These are phyloP conservation scores for Candida sithepensis DNA, from an alignment of 805 yeast genomes.

Conservation along the genomic window DNA sequence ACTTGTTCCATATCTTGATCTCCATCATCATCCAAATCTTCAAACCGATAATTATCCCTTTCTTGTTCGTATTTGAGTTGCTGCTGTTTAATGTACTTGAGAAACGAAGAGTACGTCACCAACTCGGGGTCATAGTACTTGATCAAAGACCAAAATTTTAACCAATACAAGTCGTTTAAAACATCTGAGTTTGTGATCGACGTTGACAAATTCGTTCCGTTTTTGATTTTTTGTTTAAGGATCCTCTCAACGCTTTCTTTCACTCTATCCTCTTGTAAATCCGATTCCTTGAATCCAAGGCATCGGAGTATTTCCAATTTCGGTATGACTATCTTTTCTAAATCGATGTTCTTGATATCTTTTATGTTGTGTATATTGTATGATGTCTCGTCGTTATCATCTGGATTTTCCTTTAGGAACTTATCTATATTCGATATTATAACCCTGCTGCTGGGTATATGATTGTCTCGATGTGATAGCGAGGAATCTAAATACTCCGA, in stretches of 20 bases:
- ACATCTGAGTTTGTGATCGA: conserved; percentile 13
- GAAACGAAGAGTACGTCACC: conserved; percentile 14
- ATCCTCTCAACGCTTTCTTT: conserved; percentile 9
- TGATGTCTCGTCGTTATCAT: not conserved
- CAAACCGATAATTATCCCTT: conserved; percentile 11
- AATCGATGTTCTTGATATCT: conserved; percentile 12
- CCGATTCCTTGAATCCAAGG: conserved; percentile 2
- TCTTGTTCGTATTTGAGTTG: conserved; percentile 1
- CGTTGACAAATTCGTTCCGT: conserved; percentile 11
- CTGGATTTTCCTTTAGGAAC: not conserved
- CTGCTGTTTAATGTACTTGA: conserved; percentile 12
- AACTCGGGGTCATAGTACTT: conserved; percentile 23
- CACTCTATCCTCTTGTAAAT: not conserved
- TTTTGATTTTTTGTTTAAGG: not conserved
- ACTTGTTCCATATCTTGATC: conserved; percentile 5
- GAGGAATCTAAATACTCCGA: not conserved
- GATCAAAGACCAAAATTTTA: conserved; percentile 20
- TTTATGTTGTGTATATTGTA: conserved; percentile 3
- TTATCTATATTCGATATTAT: not conserved
- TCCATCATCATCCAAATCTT: conserved; percentile 15
- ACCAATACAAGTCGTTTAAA: conserved; percentile 18
- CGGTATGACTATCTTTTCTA: conserved; percentile 13
- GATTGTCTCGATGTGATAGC: not conserved
- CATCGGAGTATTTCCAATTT: conserved; percentile 4
- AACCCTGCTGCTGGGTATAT: not conserved